A percentile compares a stretch with the other conserved stretches of the same genome.
phyloP scores from a whole-genome alignment of 345 rosid genomes.

The Eucalyptus sp. region DNA sequence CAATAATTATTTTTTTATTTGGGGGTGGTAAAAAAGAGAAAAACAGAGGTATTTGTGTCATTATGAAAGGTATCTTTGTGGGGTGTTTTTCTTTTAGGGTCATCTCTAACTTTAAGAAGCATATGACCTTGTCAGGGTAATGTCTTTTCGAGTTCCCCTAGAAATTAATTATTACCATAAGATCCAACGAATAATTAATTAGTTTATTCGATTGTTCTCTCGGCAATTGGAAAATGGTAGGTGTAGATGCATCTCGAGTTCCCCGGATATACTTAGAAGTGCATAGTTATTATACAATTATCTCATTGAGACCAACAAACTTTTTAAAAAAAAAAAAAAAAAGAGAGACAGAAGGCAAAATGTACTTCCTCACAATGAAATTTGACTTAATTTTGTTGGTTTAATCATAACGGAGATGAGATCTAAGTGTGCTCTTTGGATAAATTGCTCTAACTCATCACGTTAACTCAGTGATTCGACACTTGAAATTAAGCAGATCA shows the following conservation, averaged over 20 bases:
- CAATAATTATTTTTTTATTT: background rate
- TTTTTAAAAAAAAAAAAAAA: background rate
- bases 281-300: background rate
- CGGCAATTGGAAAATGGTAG: background rate
- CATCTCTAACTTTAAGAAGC: constrained; percentile 1
- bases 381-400: background rate
- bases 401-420: background rate
- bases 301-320: background rate
- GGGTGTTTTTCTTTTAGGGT: background rate
- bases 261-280: background rate
- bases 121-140: constrained; percentile 3
- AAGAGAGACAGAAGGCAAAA: background rate
- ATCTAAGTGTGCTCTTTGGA: background rate
- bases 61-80: background rate
- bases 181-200: background rate
- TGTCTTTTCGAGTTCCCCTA: background rate
- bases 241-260: background rate
- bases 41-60: background rate
- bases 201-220: background rate
- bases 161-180: background rate
- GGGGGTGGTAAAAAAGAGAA: background rate
- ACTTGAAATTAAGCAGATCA: accelerated
- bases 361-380: background rate
- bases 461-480: background rate
- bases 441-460: background rate